Percentiles rank a stretch among this genome's conserved stretches.
phyloP scores from a whole-genome alignment of 129 eudicot species.

The Flaveria bidentis region DNA sequence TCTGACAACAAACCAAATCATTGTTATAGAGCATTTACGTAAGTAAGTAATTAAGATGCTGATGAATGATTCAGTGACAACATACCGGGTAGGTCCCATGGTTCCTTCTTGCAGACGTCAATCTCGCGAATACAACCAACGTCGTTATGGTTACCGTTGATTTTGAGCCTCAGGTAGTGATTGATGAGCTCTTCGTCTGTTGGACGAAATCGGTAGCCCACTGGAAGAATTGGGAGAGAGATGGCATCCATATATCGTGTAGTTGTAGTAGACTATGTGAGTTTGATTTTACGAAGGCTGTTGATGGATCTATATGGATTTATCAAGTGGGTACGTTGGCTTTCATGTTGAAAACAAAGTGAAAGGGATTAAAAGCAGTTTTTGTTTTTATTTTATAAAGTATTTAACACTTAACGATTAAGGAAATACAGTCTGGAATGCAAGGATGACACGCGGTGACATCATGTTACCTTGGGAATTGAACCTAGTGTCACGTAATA shows the following conservation, averaged over 20 bases:
- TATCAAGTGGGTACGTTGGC: background rate
- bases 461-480: too few relatives aligned
- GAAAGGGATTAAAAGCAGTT: background rate
- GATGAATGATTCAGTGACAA: too few relatives aligned
- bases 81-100: slow-evolving; percentile 86
- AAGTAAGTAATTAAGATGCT: too few relatives aligned
- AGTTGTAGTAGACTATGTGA: too few relatives aligned
- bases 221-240: slow-evolving; percentile 41
- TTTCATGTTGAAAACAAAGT: slow-evolving; percentile 21
- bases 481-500: too few relatives aligned
- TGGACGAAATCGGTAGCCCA: slow-evolving; percentile 84
- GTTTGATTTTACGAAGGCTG: background rate
- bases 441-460: background rate
- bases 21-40: background rate
- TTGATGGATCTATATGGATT: background rate
- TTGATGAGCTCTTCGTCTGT: slow-evolving; percentile 79
- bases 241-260: slow-evolving; percentile 15
- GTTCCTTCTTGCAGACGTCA: slow-evolving; percentile 80
- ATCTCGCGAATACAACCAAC: slow-evolving; percentile 68
- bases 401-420: slow-evolving; percentile 22
- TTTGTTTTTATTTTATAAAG: background rate
- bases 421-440: slow-evolving; percentile 5
- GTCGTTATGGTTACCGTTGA: slow-evolving; percentile 47
- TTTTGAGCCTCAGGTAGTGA: slow-evolving; percentile 72
- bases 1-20: slow-evolving; percentile 37